Conservation (phyloP, 2,329 filamentous ascomycete species). For the Cadophora sp. region DNA sequence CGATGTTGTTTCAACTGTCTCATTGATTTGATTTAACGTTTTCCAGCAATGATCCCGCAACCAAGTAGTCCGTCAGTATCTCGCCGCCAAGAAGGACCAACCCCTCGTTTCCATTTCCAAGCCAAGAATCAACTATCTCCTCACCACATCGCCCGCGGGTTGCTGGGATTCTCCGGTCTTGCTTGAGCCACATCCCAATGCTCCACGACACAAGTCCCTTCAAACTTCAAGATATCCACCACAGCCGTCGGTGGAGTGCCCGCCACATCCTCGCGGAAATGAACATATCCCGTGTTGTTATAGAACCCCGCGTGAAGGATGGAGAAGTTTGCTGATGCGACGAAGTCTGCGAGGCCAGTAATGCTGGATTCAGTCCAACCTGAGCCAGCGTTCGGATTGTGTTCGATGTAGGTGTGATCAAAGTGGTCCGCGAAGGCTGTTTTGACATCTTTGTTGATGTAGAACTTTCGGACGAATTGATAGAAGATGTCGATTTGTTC, state of each 20-base stretch:
- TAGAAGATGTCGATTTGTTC: slow-evolving; percentile 32
- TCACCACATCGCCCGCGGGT: slow-evolving; percentile 36
- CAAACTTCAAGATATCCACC: slow-evolving; percentile 34
- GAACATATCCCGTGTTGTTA: slow-evolving; percentile 31
- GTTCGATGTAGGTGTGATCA: slow-evolving; percentile 34
- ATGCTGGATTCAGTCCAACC: slow-evolving; percentile 27
- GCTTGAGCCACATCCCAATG: slow-evolving; percentile 38
- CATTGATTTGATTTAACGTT: neutral
- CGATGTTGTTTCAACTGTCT: neutral
- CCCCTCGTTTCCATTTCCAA: neutral
- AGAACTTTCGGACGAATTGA: slow-evolving; percentile 32
- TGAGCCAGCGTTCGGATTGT: slow-evolving; percentile 31
- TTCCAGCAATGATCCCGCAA: neutral
- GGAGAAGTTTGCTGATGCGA: slow-evolving; percentile 14
- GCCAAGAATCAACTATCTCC: neutral
- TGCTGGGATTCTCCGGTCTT: slow-evolving; percentile 32
- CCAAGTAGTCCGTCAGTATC: neutral
- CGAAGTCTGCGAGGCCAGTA: slow-evolving; percentile 21
- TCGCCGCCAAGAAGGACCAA: neutral
- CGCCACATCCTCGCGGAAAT: slow-evolving; percentile 22
- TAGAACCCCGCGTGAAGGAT: slow-evolving; percentile 22
- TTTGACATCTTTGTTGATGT: slow-evolving; percentile 30
- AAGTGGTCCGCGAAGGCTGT: slow-evolving; percentile 31
- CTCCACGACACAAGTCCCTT: slow-evolving; percentile 37
- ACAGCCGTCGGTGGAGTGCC: slow-evolving; percentile 24